Base-by-base conservation (phyloP, 2,329 filamentous ascomycete species). In the Claviceps purpurea region DNA sequence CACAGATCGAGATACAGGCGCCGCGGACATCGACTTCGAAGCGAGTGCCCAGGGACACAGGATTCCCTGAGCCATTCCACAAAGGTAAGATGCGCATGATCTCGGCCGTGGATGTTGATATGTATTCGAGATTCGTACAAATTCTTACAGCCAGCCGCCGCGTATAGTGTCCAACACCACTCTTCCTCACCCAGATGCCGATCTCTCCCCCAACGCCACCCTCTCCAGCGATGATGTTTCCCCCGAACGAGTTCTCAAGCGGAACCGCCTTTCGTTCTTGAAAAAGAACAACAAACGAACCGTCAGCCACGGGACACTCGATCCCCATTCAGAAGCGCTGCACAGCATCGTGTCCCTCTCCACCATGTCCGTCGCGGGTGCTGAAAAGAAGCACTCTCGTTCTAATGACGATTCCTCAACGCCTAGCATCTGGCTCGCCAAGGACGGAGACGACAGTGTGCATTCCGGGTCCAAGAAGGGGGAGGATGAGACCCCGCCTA, bases 151-250 rank as follows among this genome's bases (percentile, higher is more conserved):
- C 18, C 13, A 26, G 5, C 18, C 18, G 8, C 37, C 4, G 24
- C 2, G 16, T 3, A 43, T 13, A 75, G 74, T 64, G 46, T 70
- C 74, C 55, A 84, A 81, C 58, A 84, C 81, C 14, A 81, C 79
- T 2, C 68, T 79, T 16, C 77, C 76, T 20, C 79, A 84, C 55
- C 81, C 81, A 22, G 78, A 81, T 18, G 81, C 81, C 53, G 73
- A 81, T 57, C 70, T 77, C 6, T 75, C 73, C 14, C 73, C 74
- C 48, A 72, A 78, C 55, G 80, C 79, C 45, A 73, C 68, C 59
- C 78, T 84, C 54, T 73, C 73, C 41, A 72, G 75, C 51, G 72
- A 76, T 50, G 77, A 82, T 56, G 65, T 79, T 45, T 68, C 73
- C 50, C 64, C 73, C 1, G 63, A 65, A 24, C 68, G 66, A 48